Evolutionary conservation across 2,329 filamentous ascomycete species (phyloP), one percentile per base, ranked within the genome.

Genomic region (Lithohypha guttulata): DNA sequence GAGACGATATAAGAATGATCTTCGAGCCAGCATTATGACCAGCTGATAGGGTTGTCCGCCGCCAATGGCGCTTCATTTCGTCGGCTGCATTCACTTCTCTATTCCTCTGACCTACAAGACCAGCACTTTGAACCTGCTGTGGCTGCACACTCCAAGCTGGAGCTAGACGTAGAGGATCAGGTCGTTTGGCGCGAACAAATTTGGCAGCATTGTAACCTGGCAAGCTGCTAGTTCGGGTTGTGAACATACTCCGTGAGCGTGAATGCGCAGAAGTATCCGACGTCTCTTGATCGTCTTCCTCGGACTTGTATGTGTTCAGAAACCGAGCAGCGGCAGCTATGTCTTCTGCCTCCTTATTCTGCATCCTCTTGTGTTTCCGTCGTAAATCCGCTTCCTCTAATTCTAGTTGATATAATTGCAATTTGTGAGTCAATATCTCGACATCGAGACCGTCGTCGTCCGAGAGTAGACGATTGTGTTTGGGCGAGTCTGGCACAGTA

Each of bases 341-440:
- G n/a, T 33, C 29, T 6, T 13, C 28, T 13, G 37, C 28, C 10
- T 40, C 15, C 21, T 34, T 25, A 10, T 7, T 22, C 29, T 20
- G 6, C 22, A 40, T 28, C 11, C 13, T 39, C 19, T 22, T 33
- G n/a, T 40, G 37, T 15, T 18, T 15, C 11, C 18, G 14, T 6
- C 37, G 28, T 18, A 40, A 19, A 4, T 39, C 18, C 9, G 26
- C 35, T 22, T 39, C 35, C 17, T 39, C 35, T 2, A 39, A 18
- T n/a, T 39, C 35, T 2, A 39, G 26, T n/a, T 39, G 25, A 22
- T 39, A 31, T 4, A 39, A 19, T 11, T 39, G 35, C 4, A 39
- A 27, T 13, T 39, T 39, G 35, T 39, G 35, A 7, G 27, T 39
- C 35, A 39, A 25, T 15, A 39, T 39, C 13, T 39, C 35, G n/a